Conservation (phyloP, 352 stramenopile species). For the Thalassiosira livingstoniorum region DNA sequence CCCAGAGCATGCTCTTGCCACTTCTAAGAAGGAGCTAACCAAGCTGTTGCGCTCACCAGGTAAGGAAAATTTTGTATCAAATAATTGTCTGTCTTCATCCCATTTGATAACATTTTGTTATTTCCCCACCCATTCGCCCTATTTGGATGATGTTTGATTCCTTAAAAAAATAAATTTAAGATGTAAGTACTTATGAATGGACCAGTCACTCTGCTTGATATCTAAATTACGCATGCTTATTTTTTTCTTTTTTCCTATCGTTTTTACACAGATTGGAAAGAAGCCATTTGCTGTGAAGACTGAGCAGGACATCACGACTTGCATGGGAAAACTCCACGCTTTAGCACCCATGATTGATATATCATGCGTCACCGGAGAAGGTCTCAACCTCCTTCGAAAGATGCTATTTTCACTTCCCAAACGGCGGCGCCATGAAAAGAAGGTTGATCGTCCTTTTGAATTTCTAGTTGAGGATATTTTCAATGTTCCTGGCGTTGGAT, state of each 20-base stretch:
- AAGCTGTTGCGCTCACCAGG: conserved; percentile 73
- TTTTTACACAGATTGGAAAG: conserved; percentile 79
- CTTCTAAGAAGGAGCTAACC: conserved; percentile 74
- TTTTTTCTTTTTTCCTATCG: too few species aligned
- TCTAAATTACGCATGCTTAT: too few species aligned
- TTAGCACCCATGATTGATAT: conserved; percentile 96
- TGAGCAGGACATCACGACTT: conserved; percentile 77
- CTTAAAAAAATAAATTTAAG: too few species aligned
- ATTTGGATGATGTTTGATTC: too few species aligned
- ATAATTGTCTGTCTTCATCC: too few species aligned
- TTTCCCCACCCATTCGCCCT: too few species aligned
- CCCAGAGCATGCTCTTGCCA: conserved; percentile 82
- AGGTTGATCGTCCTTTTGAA: conserved; percentile 75
- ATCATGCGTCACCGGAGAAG: conserved; percentile 97
- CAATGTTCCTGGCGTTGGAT: conserved; percentile 93
- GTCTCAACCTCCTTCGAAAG: conserved; percentile 88
- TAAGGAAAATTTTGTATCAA: too few species aligned
- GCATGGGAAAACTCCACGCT: conserved; percentile 79
- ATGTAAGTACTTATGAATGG: too few species aligned
- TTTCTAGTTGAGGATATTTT: conserved; percentile 87
- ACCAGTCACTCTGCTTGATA: too few species aligned
- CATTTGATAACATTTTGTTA: too few species aligned
- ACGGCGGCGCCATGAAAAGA: conserved; percentile 81
- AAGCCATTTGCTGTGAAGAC: conserved; percentile 77
- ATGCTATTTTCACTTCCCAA: conserved; percentile 86